Conservation (phyloP, 352 stramenopile species). For the Globisporangium orthogonon region DNA sequence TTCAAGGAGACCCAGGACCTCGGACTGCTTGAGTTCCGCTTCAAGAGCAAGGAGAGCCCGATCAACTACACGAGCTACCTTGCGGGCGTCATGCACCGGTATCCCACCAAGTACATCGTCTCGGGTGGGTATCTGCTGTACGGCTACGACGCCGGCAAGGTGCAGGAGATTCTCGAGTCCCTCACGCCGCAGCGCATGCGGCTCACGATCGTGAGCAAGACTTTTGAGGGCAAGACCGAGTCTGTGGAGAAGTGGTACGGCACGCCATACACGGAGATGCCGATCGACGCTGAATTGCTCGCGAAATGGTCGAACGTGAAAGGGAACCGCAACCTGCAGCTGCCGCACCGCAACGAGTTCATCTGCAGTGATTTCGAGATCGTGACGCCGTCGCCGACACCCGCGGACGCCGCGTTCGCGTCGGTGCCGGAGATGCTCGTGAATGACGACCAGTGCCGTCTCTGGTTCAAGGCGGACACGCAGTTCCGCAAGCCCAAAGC, state of each 20-base stretch:
- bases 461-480: constrained; percentile 73
- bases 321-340: constrained; percentile 26
- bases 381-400: constrained; percentile 14
- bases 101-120: constrained; percentile 52
- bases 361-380: constrained; percentile 73
- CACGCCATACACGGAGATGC: constrained; percentile 45
- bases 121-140: constrained; percentile 57
- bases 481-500: constrained; percentile 90
- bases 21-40: constrained; percentile 52
- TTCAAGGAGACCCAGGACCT: constrained; percentile 63
- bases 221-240: constrained; percentile 45
- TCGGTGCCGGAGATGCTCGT: constrained; percentile 7
- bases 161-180: constrained; percentile 43
- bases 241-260: constrained; percentile 60
- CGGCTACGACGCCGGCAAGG: constrained; percentile 49
- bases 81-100: constrained; percentile 61
- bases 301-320: constrained; percentile 27
- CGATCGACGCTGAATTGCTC: constrained; percentile 28
- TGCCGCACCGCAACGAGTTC: constrained; percentile 69
- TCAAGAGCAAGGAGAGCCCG: constrained; percentile 75
- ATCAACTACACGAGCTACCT: constrained; percentile 68
- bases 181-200: constrained; percentile 49
- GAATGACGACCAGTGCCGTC: constrained; percentile 35
- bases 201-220: constrained; percentile 64
- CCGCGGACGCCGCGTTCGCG: constrained; percentile 3